Evolutionary conservation across 176 grass and related monocot genomes (phyloP), one percentile per base, ranked within the genome.

Genomic region (Triticum urartu): DNA sequence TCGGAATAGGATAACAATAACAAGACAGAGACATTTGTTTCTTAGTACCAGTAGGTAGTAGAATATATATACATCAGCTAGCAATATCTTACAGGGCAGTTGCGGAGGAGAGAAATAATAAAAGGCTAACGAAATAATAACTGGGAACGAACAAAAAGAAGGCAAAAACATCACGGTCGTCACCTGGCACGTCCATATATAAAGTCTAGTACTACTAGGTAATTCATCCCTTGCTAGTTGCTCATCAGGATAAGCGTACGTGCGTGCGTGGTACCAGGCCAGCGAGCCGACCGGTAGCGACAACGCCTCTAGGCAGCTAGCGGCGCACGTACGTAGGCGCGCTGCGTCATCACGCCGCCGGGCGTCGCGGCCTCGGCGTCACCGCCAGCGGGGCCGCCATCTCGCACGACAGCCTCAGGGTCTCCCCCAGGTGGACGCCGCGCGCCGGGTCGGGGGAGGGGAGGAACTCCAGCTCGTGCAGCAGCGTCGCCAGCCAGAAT

Each of bases 321-420:
- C 15, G 34, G 24, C 42, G n/a, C 21, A 24, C 61, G 14, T 28
- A 30, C 43, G 70, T 73, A 69, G 11, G 69, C 36, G 4, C 20
- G 8, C 15, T 48, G 43, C 18, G 58, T 75, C 54, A 48, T 64
- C 72, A 82, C 71, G 25, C 68, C 45, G 56, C 56, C 56, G 30
- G 21, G 2, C 30, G 70, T 42, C 90, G 81, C 1, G 39, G 69
- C 35, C 61, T 83, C 2, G 78, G 33, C 58, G 59, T 76, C 83
- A 94, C 93, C 5, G 24, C 85, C 45, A 98, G 79, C 38, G 93
- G 96, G 14, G 38, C 11, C 0, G 91, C 90, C 93, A 98, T 95
- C 92, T 95, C 96, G 69, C 96, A 98, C 3, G 96, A 98, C 36
- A 98, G 87, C 86, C 87, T 90, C 14, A 98, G 84, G 72, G 92